Conservation (phyloP, 257 asterid genomes). For the Striga asiatica region DNA sequence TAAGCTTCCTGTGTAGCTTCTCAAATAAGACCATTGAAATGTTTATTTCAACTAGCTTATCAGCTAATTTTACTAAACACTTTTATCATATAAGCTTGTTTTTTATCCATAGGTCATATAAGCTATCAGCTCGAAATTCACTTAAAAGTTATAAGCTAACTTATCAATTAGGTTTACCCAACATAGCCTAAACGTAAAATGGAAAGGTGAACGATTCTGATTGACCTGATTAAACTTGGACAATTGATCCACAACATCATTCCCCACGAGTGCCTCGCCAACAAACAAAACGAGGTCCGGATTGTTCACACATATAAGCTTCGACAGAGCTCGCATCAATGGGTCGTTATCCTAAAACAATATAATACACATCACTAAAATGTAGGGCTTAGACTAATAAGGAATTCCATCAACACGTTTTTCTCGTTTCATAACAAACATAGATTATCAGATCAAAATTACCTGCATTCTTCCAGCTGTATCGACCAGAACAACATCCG, state of each 20-base stretch:
- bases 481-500: constrained; percentile 96
- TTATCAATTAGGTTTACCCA: no score
- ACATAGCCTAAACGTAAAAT: not conserved
- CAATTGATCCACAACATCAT: constrained; percentile 89
- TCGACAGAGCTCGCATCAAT: constrained; percentile 91
- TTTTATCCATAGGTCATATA: no score
- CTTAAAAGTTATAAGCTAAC: no score
- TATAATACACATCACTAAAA: not conserved
- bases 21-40: no score
- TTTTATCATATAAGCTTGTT: no score
- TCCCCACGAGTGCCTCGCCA: constrained; percentile 98
- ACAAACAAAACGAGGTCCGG: constrained; percentile 88
- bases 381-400: no score
- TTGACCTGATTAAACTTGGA: constrained; percentile 86
- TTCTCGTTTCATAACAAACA: not conserved
- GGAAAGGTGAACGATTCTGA: not conserved
- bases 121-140: no score
- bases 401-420: no score
- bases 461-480: constrained; percentile 99
- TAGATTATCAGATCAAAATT: not conserved
- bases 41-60: no score
- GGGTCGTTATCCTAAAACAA: constrained; percentile 82
- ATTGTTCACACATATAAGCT: constrained; percentile 71
- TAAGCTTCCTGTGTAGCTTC: no score
- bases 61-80: no score